Percentiles rank a stretch among this genome's conserved stretches.
Conservation (phyloP, 176 grass and related monocot species). For the Carex myosuroides region DNA sequence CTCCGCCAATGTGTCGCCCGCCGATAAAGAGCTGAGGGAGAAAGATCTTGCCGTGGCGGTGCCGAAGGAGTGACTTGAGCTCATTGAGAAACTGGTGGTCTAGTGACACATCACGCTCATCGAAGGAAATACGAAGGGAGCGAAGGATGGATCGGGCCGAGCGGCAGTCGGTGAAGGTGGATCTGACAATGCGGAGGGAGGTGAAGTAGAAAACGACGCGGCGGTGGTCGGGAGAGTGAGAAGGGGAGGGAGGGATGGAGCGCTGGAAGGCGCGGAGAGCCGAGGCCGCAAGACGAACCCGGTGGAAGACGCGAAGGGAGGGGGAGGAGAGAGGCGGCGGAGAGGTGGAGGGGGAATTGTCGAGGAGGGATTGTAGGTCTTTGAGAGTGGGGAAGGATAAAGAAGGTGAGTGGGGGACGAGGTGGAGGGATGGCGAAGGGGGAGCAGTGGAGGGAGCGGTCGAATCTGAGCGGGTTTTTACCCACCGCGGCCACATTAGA, state of each 20-base stretch:
- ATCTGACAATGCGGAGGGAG: conserved; percentile 58
- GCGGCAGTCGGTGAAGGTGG: conserved; percentile 67
- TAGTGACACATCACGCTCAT: conserved; percentile 71
- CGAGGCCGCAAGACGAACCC: conserved; percentile 51
- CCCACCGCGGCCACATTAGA: conserved; percentile 58
- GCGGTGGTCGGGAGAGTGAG: background rate
- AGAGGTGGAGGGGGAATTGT: conserved; percentile 5
- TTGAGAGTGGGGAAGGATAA: conserved; percentile 56
- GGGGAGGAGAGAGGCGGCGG: background rate
- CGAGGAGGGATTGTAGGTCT: conserved; percentile 51
- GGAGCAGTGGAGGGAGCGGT: background rate
- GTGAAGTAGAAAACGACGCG: conserved; percentile 70
- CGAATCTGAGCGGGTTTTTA: conserved; percentile 35
- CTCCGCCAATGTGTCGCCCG: conserved; percentile 53
- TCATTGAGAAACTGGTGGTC: conserved; percentile 42
- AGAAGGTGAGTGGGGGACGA: conserved; percentile 27
- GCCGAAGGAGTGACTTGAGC: conserved; percentile 35
- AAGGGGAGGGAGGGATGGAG: conserved; percentile 28
- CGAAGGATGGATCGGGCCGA: conserved; percentile 54
- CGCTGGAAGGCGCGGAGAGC: conserved; percentile 41
- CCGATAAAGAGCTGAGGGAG: conserved; percentile 72
- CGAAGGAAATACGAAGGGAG: conserved; percentile 43
- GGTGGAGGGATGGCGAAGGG: conserved; percentile 1
- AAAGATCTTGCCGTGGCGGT: conserved; percentile 6
- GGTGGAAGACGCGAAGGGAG: conserved; percentile 52